Conservation (phyloP, 2,329 filamentous ascomycete genomes). For the Fusarium sp. region DNA sequence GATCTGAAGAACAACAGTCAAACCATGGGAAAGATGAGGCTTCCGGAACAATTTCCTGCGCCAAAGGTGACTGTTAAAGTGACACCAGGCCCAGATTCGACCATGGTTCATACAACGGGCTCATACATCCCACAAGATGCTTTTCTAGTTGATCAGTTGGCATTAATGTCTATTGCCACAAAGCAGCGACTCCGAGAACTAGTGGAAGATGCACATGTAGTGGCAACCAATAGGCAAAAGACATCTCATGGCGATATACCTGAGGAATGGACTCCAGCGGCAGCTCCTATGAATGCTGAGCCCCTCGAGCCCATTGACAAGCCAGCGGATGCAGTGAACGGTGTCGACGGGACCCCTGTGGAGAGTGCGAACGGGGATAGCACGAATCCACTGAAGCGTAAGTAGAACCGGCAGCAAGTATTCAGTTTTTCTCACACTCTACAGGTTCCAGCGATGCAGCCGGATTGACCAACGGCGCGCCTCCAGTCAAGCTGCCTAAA, state of each 20-base stretch:
- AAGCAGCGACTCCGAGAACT: constrained; percentile 82
- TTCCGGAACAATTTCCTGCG: constrained; percentile 60
- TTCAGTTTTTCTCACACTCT: constrained; percentile 30
- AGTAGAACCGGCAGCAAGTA: constrained; percentile 40
- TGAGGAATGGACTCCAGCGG: constrained; percentile 78
- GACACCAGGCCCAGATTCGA: constrained; percentile 69
- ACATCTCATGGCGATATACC: constrained; percentile 85
- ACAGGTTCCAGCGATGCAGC: constrained; percentile 55
- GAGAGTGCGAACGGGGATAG: constrained; percentile 65
- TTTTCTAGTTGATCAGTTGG: constrained; percentile 82
- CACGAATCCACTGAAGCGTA: constrained; percentile 70
- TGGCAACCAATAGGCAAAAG: constrained; percentile 77
- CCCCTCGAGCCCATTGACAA: constrained; percentile 47
- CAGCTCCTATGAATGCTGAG: constrained; percentile 61
- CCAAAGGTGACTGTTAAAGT: constrained; percentile 65
- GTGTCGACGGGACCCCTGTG: constrained; percentile 28
- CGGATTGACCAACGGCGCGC: constrained; percentile 51
- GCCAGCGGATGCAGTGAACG: constrained; percentile 26
- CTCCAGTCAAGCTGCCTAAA: constrained; percentile 59
- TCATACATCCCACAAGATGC: constrained; percentile 80
- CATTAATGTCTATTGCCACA: constrained; percentile 82
- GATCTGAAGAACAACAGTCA: constrained; percentile 62
- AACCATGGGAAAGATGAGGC: constrained; percentile 60
- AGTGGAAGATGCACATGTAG: constrained; percentile 78
- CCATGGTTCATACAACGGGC: constrained; percentile 70